Percentiles rank a stretch among this genome's conserved stretches.
These are phyloP conservation scores for Draba incana DNA, from an alignment of 345 rosid genomes.

Conservation along the genomic window DNA sequence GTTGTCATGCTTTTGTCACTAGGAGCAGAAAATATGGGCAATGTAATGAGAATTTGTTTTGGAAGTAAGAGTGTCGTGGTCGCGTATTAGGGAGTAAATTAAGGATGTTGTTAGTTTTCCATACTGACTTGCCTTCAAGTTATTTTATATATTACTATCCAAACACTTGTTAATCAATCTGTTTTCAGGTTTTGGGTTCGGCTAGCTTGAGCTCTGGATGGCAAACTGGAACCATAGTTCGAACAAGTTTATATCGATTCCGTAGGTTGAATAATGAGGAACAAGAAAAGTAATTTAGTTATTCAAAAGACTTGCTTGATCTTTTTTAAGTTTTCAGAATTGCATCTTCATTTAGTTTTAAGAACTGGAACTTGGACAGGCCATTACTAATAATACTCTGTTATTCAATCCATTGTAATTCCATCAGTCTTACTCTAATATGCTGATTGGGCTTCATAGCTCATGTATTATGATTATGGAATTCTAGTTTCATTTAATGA, in stretches of 20 bases:
- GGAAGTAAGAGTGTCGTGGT: conserved; percentile 11
- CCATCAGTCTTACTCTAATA: background rate
- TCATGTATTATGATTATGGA: background rate
- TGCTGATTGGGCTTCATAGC: background rate
- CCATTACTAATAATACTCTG: background rate
- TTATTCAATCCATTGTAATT: background rate
- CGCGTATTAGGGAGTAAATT: conserved; percentile 12
- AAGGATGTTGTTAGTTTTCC: conserved; percentile 6
- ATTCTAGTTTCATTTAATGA: background rate
- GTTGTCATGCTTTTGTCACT: conserved; percentile 36
- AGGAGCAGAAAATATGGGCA: conserved; percentile 21
- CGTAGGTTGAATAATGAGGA: background rate
- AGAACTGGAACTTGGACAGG: too few relatives aligned
- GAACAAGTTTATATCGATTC: conserved; percentile 8
- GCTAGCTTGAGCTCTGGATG: background rate
- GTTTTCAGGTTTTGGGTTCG: conserved; percentile 3
- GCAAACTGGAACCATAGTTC: conserved; percentile 8
- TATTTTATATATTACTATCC: background rate
- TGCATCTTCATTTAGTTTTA: background rate
- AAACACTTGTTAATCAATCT: background rate
- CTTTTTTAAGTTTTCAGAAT: background rate
- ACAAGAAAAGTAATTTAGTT: background rate
- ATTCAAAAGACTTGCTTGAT: background rate
- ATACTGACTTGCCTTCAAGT: background rate
- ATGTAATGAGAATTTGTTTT: conserved; percentile 17